A percentile compares a stretch with the other conserved stretches of the same genome.
Conservation (phyloP, 768 basidiomycete genomes). For the Podaxis sp. region DNA sequence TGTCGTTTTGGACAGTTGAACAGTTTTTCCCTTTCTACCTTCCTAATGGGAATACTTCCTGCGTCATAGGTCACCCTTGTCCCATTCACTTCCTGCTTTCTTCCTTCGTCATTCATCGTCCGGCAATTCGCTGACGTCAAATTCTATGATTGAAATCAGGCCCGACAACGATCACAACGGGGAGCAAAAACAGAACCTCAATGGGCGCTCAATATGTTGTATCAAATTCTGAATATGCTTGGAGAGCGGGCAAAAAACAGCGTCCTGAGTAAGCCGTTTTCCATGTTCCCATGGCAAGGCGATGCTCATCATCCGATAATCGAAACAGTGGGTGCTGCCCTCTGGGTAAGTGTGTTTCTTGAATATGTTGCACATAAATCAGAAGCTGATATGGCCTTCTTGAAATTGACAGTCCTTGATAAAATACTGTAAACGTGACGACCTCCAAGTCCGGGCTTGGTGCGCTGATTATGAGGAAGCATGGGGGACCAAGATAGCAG, state of each 20-base stretch:
- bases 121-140: constrained; percentile 2
- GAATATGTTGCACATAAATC: constrained; percentile 1
- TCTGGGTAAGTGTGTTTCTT: constrained; percentile 49
- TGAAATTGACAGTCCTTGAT: constrained; percentile 47
- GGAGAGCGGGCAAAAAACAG: constrained; percentile 48
- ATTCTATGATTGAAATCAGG: constrained; percentile 22
- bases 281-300: neutral
- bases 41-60: neutral
- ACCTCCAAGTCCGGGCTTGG: constrained; percentile 52
- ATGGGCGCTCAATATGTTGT: constrained; percentile 39
- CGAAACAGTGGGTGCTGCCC: constrained; percentile 49
- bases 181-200: constrained; percentile 33
- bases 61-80: constrained; percentile 5
- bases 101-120: neutral
- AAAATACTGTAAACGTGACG: constrained; percentile 58
- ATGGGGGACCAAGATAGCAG: constrained; percentile 58
- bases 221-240: constrained; percentile 41
- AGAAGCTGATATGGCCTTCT: constrained; percentile 11
- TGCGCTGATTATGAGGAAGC: constrained; percentile 58
- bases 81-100: neutral
- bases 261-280: constrained; percentile 32
- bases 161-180: constrained; percentile 33
- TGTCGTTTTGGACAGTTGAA: neutral
- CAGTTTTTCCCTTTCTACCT: neutral
- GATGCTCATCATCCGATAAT: constrained; percentile 11